phyloP scores from a whole-genome alignment of 1,139 yeast species.

The Nakaseomyces kungkrabaensis region DNA sequence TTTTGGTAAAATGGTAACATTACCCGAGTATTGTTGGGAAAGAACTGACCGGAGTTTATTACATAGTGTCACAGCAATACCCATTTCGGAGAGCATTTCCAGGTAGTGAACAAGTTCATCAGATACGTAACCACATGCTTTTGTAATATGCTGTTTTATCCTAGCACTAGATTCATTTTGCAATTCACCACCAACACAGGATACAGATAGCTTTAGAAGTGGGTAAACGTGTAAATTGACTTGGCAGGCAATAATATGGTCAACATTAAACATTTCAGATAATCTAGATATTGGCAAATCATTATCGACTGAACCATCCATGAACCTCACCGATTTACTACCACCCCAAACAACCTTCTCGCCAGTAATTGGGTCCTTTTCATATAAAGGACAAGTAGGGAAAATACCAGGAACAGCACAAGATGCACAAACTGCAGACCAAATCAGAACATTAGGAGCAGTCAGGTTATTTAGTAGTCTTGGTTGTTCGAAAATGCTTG shows the following conservation, averaged over 20 bases:
- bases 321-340: constrained; percentile 60
- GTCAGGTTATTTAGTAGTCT: constrained; percentile 79
- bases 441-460: constrained; percentile 85
- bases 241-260: constrained; percentile 93
- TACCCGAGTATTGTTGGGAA: constrained; percentile 85
- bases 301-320: constrained; percentile 92
- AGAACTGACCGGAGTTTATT: constrained; percentile 67
- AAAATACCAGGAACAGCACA: constrained; percentile 90
- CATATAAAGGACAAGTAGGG: constrained; percentile 75
- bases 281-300: constrained; percentile 83
- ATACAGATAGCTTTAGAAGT: constrained; percentile 54
- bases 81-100: constrained; percentile 64
- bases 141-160: constrained; percentile 45
- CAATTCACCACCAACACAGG: constrained; percentile 60
- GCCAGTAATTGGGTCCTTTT: constrained; percentile 67
- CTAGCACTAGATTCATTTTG: constrained; percentile 51
- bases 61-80: constrained; percentile 62
- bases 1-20: constrained; percentile 83
- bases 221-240: constrained; percentile 96
- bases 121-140: constrained; percentile 50
- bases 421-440: constrained; percentile 97
- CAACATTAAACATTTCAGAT: constrained; percentile 93
- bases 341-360: constrained; percentile 59
- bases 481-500: constrained; percentile 73
- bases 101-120: constrained; percentile 73